A percentile compares a stretch with the other conserved stretches of the same genome.
phyloP scores from a whole-genome alignment of 208 protist genomes.

The Lotmaria passim region DNA sequence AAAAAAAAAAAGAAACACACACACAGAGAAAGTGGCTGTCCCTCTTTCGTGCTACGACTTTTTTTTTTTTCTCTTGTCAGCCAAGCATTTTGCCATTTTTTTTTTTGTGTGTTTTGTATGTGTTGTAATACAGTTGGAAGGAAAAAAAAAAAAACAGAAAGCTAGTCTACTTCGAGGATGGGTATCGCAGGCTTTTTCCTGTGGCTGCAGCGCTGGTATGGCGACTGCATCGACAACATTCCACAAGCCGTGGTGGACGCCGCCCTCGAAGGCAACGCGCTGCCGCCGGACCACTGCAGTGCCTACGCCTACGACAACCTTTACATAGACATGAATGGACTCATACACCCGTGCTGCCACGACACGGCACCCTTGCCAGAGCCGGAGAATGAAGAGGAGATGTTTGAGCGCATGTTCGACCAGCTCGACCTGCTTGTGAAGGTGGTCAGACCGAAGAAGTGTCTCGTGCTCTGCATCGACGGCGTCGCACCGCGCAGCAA shows the following conservation, averaged over 20 bases:
- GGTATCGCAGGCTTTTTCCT: conserved; percentile 92
- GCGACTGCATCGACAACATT: conserved; percentile 81
- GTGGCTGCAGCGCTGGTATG: conserved; percentile 89
- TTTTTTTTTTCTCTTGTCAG: no score
- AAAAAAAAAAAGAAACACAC: no score
- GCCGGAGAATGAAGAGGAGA: conserved; percentile 90
- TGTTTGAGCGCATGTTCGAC: conserved; percentile 94
- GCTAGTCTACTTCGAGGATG: no score
- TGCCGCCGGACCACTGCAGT: conserved; percentile 30
- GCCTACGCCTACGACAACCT: conserved; percentile 95
- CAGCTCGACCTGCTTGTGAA: conserved; percentile 98
- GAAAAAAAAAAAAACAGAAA: background rate
- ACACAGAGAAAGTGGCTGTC: no score
- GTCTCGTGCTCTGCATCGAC: conserved; percentile 98
- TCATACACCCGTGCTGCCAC: conserved; percentile 99
- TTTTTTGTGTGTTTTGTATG: no score
- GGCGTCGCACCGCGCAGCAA: conserved; percentile 99
- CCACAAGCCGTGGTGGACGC: conserved; percentile 72
- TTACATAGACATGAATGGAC: conserved; percentile 99
- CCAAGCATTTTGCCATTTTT: no score
- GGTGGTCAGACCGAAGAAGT: conserved; percentile 97
- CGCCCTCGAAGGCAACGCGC: conserved; percentile 42
- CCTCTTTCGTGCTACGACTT: no score
- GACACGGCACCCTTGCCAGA: conserved; percentile 91
- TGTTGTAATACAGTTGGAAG: no score